phyloP scores from a whole-genome alignment of 176 grass and related monocot species.

The Oryza glumipatula region DNA sequence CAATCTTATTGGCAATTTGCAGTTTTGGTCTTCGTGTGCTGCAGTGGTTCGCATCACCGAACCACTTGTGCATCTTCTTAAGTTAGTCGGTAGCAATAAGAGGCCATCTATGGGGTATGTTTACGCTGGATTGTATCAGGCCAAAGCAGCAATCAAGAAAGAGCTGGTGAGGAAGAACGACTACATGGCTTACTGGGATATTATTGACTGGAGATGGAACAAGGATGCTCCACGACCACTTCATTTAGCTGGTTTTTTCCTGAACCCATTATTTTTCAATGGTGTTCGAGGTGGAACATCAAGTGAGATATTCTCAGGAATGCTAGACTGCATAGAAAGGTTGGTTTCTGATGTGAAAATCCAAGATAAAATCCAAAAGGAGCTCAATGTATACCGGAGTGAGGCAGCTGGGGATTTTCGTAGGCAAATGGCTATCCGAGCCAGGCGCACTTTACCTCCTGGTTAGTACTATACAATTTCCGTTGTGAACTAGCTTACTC shows the following conservation, averaged over 20 bases:
- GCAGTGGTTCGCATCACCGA: slow-evolving; percentile 69
- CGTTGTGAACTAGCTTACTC: slow-evolving; percentile 2
- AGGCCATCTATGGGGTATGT: slow-evolving; percentile 88
- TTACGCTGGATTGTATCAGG: slow-evolving; percentile 74
- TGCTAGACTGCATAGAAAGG: slow-evolving; percentile 90
- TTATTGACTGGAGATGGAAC: slow-evolving; percentile 85
- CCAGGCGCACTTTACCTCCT: slow-evolving; percentile 81
- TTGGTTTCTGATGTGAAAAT: slow-evolving; percentile 78
- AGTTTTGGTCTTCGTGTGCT: slow-evolving; percentile 76
- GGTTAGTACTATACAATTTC: slow-evolving; percentile 50
- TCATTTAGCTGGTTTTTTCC: slow-evolving; percentile 78
- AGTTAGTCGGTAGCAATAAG: slow-evolving; percentile 71
- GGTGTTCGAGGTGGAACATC: slow-evolving; percentile 72
- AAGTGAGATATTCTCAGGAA: slow-evolving; percentile 75
- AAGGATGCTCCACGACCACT: slow-evolving; percentile 62
- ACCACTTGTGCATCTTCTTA: slow-evolving; percentile 76
- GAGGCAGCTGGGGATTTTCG: slow-evolving; percentile 77
- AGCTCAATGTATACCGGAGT: slow-evolving; percentile 78
- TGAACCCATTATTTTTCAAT: slow-evolving; percentile 90
- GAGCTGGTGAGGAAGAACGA: slow-evolving; percentile 66
- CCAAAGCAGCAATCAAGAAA: slow-evolving; percentile 81
- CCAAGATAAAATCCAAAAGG: slow-evolving; percentile 95
- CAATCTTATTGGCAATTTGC: slow-evolving; percentile 62
- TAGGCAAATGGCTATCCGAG: slow-evolving; percentile 88
- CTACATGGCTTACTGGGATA: slow-evolving; percentile 78